These are phyloP conservation scores for Tremella mesenterica DNA, from an alignment of 768 basidiomycete species.

Conservation along the genomic window DNA sequence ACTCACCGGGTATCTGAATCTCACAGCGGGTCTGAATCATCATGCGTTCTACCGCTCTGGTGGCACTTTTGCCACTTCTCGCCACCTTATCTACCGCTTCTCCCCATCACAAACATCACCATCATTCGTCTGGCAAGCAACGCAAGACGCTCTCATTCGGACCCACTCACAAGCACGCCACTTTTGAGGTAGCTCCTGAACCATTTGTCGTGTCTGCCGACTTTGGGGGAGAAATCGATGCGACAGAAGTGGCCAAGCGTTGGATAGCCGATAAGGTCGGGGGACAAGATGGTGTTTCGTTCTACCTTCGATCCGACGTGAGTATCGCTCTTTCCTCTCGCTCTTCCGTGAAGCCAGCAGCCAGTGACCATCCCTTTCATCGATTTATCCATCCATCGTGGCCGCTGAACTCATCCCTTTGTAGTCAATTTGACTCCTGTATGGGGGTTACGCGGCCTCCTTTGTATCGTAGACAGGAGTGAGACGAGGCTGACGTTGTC, in stretches of 20 bases:
- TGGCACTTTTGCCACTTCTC: constrained; percentile 38
- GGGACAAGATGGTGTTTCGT: constrained; percentile 26
- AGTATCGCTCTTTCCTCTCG: constrained; percentile 17
- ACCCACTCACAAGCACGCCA: constrained; percentile 62
- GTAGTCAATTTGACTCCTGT: too few species aligned
- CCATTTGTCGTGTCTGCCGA: constrained; percentile 7
- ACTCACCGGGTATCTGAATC: too few species aligned
- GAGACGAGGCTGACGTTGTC: background rate
- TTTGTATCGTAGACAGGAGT: too few species aligned
- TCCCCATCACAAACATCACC: constrained; percentile 6
- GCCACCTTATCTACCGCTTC: constrained; percentile 30
- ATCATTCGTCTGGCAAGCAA: constrained; percentile 11
- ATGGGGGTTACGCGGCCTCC: too few species aligned
- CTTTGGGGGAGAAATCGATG: constrained; percentile 13
- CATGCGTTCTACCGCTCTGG: constrained; percentile 39
- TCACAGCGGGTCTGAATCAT: constrained; percentile 2
- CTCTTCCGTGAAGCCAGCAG: too few species aligned
- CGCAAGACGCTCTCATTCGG: constrained; percentile 90
- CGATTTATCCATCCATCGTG: constrained; percentile 4
- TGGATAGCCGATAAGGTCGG: constrained; percentile 23
- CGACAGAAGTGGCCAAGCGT: constrained; percentile 21
- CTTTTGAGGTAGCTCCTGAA: constrained; percentile 41
- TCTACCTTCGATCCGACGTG: constrained; percentile 44
- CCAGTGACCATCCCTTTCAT: too few species aligned
- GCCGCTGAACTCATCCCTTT: background rate